A percentile compares a stretch with the other conserved stretches of the same genome.
Conservation (phyloP, 495 filamentous ascomycete genomes). For the Bacidia gigantensis region DNA sequence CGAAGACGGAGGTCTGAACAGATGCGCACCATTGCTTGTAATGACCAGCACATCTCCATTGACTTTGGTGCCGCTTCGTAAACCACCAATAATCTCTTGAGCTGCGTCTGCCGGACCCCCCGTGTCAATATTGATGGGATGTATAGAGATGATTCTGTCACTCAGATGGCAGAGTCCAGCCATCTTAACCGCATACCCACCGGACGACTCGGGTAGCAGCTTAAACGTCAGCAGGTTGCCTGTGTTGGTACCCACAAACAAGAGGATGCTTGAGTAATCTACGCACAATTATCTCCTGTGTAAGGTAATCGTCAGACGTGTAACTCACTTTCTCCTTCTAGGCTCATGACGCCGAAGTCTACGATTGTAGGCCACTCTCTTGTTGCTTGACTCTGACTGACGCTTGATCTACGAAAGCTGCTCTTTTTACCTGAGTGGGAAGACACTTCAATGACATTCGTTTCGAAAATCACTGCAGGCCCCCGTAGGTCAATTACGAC, state of each 20-base stretch:
- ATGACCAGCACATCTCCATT: constrained; percentile 59
- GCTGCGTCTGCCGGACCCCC: constrained; percentile 65
- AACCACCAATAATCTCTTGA: constrained; percentile 50
- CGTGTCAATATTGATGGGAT: constrained; percentile 62
- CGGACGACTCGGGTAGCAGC: constrained; percentile 56
- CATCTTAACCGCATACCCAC: constrained; percentile 58
- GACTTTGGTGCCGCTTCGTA: constrained; percentile 55
- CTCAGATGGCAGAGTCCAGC: constrained; percentile 52
- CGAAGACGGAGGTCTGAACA: constrained; percentile 70
- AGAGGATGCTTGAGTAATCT: constrained; percentile 84
- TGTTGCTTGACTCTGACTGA: constrained; percentile 30
- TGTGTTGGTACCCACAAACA: constrained; percentile 78
- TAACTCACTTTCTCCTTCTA: constrained; percentile 63
- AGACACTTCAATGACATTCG: constrained; percentile 48
- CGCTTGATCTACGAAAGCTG: constrained; percentile 43
- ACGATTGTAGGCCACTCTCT: constrained; percentile 62
- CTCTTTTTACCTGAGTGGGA: constrained; percentile 52
- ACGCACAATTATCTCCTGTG: constrained; percentile 8
- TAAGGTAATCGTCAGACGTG: neutral
- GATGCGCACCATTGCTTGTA: constrained; percentile 57
- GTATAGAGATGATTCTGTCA: constrained; percentile 59
- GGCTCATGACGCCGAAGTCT: constrained; percentile 85
- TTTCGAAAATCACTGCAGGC: constrained; percentile 70
- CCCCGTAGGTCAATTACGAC: constrained; percentile 77
- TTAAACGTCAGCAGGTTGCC: constrained; percentile 83